Percentiles rank a stretch among this genome's conserved stretches.
Evolutionary conservation across 2,329 filamentous ascomycete species (phyloP).

Genomic region (Penicillium sp.): DNA sequence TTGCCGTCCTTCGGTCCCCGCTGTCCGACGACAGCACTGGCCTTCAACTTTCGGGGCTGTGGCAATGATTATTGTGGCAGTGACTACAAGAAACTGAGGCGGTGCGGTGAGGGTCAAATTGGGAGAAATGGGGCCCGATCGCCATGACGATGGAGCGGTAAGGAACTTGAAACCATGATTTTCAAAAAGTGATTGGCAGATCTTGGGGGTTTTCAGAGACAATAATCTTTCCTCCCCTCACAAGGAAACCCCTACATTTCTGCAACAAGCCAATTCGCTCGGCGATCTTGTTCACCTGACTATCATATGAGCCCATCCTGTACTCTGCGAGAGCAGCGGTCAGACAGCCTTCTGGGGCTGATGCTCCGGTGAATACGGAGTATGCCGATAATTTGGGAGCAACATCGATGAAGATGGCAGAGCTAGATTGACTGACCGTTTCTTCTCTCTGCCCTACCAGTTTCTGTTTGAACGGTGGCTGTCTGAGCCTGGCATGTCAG

Average conservation of each 20-base stretch:
- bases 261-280: neutral
- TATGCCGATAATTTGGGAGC: neutral
- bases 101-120: slow-evolving; percentile 31
- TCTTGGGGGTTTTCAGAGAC: slow-evolving; percentile 17
- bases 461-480: neutral
- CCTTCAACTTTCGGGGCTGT: neutral
- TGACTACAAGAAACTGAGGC: slow-evolving; percentile 31
- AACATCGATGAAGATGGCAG: neutral
- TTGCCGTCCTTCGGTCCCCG: slow-evolving; percentile 23
- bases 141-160: slow-evolving; percentile 27
- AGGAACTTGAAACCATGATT: slow-evolving; percentile 27
- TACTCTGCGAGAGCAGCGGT: neutral
- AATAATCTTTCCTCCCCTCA: slow-evolving; percentile 15
- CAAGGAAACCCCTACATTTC: neutral
- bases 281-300: neutral
- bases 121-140: slow-evolving; percentile 24
- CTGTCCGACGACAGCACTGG: neutral
- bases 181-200: slow-evolving; percentile 25
- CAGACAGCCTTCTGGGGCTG: neutral
- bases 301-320: slow-evolving; percentile 1
- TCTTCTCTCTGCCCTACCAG: neutral
- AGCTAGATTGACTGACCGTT: neutral
- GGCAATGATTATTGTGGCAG: slow-evolving; percentile 31
- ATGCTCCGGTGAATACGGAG: neutral
- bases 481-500: neutral